Evolutionary conservation across 371 early-diverging fungal species (phyloP).

Genomic region (Apophysomyces elegans): DNA sequence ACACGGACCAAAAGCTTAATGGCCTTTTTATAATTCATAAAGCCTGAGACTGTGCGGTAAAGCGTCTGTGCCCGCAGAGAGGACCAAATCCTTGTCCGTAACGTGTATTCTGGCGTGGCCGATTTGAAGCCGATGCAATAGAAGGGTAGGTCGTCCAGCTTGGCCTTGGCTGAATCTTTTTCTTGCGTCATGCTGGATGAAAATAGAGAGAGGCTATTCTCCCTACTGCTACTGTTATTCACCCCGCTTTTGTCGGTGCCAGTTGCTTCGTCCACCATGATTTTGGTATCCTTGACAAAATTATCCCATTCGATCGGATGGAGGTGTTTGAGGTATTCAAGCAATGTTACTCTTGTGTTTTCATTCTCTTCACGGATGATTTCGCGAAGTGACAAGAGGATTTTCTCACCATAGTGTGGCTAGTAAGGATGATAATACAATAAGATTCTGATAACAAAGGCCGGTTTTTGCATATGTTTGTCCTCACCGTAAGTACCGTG

Average conservation of each 20-base stretch:
- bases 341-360: slow-evolving; percentile 78
- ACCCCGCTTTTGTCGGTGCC: slow-evolving; percentile 9
- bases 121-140: slow-evolving; percentile 86
- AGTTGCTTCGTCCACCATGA: slow-evolving; percentile 71
- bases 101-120: slow-evolving; percentile 80
- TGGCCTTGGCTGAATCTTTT: slow-evolving; percentile 21
- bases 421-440: slow-evolving; percentile 47
- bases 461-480: not conserved
- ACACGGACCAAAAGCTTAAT: slow-evolving; percentile 81
- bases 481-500: slow-evolving; percentile 75
- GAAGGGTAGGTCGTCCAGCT: slow-evolving; percentile 78
- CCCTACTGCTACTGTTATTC: slow-evolving; percentile 22
- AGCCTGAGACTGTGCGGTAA: slow-evolving; percentile 87
- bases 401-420: slow-evolving; percentile 91
- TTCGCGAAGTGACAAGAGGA: slow-evolving; percentile 80
- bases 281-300: slow-evolving; percentile 89
- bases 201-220: slow-evolving; percentile 14
- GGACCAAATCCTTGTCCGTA: slow-evolving; percentile 91
- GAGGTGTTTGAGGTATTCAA: slow-evolving; percentile 88
- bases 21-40: slow-evolving; percentile 90
- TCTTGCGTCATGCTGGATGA: slow-evolving; percentile 20
- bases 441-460: not conserved
- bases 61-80: slow-evolving; percentile 88
- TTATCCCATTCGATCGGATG: slow-evolving; percentile 90
- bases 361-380: slow-evolving; percentile 87